phyloP scores from a whole-genome alignment of 306 rosid genomes.

The Casuarina equisetifolia region DNA sequence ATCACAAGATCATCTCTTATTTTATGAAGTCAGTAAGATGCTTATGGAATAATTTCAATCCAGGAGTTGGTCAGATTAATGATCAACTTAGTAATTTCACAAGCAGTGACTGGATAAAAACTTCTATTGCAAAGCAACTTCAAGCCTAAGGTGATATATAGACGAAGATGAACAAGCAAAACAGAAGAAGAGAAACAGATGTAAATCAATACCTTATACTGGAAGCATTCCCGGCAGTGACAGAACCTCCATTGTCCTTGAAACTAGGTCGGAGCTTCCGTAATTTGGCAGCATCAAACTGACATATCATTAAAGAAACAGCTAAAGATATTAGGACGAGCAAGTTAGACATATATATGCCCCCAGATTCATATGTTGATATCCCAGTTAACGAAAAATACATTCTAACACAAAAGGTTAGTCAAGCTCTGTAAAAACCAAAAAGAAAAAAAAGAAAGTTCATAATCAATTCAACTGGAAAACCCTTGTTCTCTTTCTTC shows the following conservation, averaged over 20 bases:
- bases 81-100: not conserved
- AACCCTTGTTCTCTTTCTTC: not conserved
- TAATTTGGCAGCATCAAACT: slow-evolving; percentile 93
- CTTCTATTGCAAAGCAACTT: not conserved
- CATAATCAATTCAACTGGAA: not conserved
- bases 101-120: not conserved
- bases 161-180: not conserved
- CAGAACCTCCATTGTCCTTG: slow-evolving; percentile 90
- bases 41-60: not conserved
- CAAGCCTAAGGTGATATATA: not conserved
- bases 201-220: slow-evolving; percentile 72
- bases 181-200: not conserved
- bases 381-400: slow-evolving; percentile 1
- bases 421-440: not conserved
- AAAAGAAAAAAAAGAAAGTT: slow-evolving; percentile 10
- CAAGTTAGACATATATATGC: not conserved
- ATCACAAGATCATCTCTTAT: slow-evolving; percentile 13
- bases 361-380: slow-evolving; percentile 8
- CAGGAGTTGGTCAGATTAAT: not conserved
- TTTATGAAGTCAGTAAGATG: not conserved
- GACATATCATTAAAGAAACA: slow-evolving; percentile 33
- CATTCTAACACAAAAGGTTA: not conserved
- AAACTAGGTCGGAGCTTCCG: slow-evolving; percentile 98
- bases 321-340: slow-evolving; percentile 1
- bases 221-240: slow-evolving; percentile 98